Evolutionary conservation across 192 early-diverging fungal genomes (phyloP), one percentile per base, ranked within the genome.

Genomic region (Mortierella claussenii): DNA sequence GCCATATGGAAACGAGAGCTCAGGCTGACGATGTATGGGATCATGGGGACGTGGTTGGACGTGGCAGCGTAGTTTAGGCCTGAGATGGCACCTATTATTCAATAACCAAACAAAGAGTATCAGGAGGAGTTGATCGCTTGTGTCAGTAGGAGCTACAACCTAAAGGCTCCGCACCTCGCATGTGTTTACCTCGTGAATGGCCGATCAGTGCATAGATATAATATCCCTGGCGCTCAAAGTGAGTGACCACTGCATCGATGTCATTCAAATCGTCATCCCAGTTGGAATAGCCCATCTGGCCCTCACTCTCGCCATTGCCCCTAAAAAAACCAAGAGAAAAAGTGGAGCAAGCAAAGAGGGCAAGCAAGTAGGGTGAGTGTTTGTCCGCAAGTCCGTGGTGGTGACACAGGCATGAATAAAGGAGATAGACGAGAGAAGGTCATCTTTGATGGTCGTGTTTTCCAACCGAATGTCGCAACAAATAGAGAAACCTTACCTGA

Each of bases 251-350:
- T n/a, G 68, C 69, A 20, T 79, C 34, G 37, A 81, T 23, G 42
- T 81, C 80, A 4, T 51, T 78, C 31, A 44, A 36, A 28, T 81
- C 80, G 12, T 80, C 78, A 26, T 71, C 46, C 65, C 66, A 68
- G 62, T 78, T 79, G 1, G 68, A 61, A 37, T 65, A 78, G 17
- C 63, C 67, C 59, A 71, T 43, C 32, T 73, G 30, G 24, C 69
- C 68, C 20, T 80, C 79, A 28, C 82, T 83, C 1, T 83, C 82
- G 13, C 82, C 82, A 34, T 68, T 79, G 20, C 81, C 80, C 15
- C 73, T 51, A n/a, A 36, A 21, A n/a, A 32, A 47, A 20, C n/a
- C n/a, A n/a, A n/a, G n/a, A n/a, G 27, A 21, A n/a, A 32, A 47
- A 20, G 12, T 34, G 28, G 36, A 24, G 20, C 2, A 27, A 20